These are phyloP conservation scores for Podila epigama DNA, from an alignment of 192 early-diverging fungal species.

Conservation along the genomic window DNA sequence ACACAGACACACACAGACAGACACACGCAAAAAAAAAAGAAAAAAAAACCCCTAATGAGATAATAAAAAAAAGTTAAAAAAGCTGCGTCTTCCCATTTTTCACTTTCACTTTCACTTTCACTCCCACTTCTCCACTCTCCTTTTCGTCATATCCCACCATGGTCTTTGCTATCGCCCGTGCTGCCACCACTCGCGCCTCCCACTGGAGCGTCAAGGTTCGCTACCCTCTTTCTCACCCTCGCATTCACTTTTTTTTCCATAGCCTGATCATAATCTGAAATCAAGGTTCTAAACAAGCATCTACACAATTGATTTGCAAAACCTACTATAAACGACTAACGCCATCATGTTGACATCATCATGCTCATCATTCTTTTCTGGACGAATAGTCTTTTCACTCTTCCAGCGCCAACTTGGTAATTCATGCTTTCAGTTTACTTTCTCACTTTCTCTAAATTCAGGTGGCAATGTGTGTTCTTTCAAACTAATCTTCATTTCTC, in stretches of 20 bases:
- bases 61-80: neutral
- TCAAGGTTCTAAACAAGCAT: no score
- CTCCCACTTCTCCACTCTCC: neutral
- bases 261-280: no score
- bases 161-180: constrained; percentile 44
- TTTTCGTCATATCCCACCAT: constrained; percentile 8
- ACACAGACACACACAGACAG: neutral
- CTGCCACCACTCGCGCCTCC: constrained; percentile 31
- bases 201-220: constrained; percentile 47
- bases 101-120: neutral
- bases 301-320: no score
- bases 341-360: neutral
- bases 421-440: no score
- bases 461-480: neutral
- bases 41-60: no score
- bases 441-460: no score
- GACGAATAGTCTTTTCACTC: constrained; percentile 37
- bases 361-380: neutral
- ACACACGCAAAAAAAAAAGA: neutral
- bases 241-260: neutral
- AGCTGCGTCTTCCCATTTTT: neutral
- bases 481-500: neutral
- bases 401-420: constrained; percentile 37
- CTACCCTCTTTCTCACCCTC: neutral
- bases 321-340: neutral